Evolutionary conservation across 148 eudicot genomes (phyloP).

Genomic region (Spergularia bocconei): DNA sequence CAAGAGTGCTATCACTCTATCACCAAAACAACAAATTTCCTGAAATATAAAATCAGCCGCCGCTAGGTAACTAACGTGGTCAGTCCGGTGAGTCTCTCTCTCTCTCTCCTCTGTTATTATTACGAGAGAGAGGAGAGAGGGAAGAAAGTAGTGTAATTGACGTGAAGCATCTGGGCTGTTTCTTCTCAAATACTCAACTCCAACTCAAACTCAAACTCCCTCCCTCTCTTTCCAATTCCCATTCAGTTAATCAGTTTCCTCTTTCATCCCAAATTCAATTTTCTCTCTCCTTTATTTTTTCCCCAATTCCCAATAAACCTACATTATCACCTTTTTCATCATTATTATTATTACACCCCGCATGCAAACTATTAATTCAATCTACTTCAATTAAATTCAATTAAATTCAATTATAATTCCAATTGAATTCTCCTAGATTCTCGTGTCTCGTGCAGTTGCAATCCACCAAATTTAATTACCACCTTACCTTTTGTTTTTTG

Average conservation of each 20-base stretch:
- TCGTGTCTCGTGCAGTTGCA: slow-evolving; percentile 16
- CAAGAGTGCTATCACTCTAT: no score
- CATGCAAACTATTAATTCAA: neutral
- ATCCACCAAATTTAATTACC: slow-evolving; percentile 1
- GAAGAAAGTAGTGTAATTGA: neutral
- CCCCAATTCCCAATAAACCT: neutral
- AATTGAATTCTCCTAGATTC: slow-evolving; percentile 19
- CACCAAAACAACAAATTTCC: no score
- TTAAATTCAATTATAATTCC: slow-evolving; percentile 7
- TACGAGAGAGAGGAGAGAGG: no score
- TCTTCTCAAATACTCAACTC: no score
- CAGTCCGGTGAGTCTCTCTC: no score
- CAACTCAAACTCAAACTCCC: no score
- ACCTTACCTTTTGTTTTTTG: neutral
- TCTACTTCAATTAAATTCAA: neutral
- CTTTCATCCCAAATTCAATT: slow-evolving; percentile 15
- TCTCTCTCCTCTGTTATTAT: no score
- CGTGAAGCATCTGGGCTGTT: slow-evolving; percentile 10
- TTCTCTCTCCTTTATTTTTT: slow-evolving; percentile 1
- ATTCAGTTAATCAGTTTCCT: neutral
- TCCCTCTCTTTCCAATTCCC: neutral
- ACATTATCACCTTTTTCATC: neutral
- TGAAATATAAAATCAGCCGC: no score
- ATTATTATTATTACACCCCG: neutral
- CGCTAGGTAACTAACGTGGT: no score